Conservation (phyloP, 176 grass and related monocot genomes). For the Pontederia paniculata region DNA sequence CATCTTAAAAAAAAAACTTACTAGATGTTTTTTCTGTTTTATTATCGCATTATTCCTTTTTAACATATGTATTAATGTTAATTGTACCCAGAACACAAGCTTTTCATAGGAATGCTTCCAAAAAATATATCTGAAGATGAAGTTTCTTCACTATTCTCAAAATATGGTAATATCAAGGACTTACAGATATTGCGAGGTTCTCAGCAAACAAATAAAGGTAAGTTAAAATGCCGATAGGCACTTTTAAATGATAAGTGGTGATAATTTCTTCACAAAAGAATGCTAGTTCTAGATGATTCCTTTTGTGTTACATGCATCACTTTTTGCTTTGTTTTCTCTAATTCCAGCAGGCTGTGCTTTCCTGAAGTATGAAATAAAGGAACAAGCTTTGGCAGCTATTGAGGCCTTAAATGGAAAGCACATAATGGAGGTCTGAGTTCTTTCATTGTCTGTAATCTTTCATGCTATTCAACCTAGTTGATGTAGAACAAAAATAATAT, state of each 20-base stretch:
- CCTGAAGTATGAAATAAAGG: conserved; percentile 93
- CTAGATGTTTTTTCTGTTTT: conserved; percentile 1
- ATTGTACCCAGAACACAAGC: conserved; percentile 68
- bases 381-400: conserved; percentile 83
- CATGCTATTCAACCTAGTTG: no score
- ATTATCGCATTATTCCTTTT: neutral
- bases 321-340: conserved; percentile 14
- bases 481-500: no score
- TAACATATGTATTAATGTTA: neutral
- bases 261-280: neutral
- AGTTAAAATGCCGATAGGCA: conserved; percentile 9
- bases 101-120: conserved; percentile 98
- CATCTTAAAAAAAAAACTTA: no score
- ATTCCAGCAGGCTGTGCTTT: conserved; percentile 86
- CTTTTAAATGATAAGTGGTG: no score
- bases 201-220: conserved; percentile 96
- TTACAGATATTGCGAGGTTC: conserved; percentile 93
- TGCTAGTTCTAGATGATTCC: no score
- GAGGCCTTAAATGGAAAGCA: conserved; percentile 66
- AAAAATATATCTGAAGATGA: conserved; percentile 78
- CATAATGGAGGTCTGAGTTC: conserved; percentile 35
- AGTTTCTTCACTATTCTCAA: conserved; percentile 62
- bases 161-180: conserved; percentile 89
- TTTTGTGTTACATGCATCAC: conserved; percentile 10
- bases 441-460: neutral